Percentiles rank a stretch among this genome's conserved stretches.
Conservation (phyloP, 2,329 filamentous ascomycete species). For the Periconia sp. region DNA sequence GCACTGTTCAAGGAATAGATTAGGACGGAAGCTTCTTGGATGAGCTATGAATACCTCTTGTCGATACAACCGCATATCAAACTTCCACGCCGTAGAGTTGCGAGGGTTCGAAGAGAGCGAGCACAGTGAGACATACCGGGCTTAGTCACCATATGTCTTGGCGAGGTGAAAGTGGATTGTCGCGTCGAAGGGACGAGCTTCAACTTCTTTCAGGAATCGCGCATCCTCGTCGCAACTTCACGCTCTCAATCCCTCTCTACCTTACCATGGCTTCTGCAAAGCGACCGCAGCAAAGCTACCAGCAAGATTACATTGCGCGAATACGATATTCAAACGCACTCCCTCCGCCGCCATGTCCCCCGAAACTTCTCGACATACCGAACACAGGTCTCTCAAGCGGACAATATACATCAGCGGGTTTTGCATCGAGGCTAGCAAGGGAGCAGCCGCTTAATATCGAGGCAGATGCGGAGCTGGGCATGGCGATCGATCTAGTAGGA, state of each 20-base stretch:
- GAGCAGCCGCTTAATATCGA: constrained; percentile 97
- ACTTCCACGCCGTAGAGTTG: too few relatives aligned
- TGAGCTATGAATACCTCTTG: too few relatives aligned
- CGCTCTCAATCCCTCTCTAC: constrained; percentile 4
- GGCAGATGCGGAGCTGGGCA: constrained; percentile 94
- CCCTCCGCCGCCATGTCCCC: constrained; percentile 89
- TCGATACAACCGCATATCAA: too few relatives aligned
- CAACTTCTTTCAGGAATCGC: constrained; percentile 33
- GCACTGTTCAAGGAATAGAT: too few relatives aligned
- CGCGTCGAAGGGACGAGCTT: constrained; percentile 29
- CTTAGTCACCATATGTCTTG: constrained; percentile 19
- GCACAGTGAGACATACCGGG: too few relatives aligned
- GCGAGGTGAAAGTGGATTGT: constrained; percentile 23
- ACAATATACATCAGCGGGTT: constrained; percentile 88
- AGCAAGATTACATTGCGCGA: constrained; percentile 97
- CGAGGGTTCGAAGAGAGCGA: too few relatives aligned
- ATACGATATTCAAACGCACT: constrained; percentile 96
- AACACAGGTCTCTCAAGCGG: constrained; percentile 86
- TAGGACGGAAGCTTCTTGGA: too few relatives aligned
- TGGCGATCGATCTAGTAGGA: constrained; percentile 94
- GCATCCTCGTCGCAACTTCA: constrained; percentile 11
- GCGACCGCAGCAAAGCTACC: constrained; percentile 58
- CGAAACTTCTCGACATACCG: constrained; percentile 95
- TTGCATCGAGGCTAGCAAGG: constrained; percentile 85
- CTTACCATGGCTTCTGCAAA: constrained; percentile 32